Evolutionary conservation across 2,329 filamentous ascomycete species (phyloP).

Genomic region (Septoria linicola): DNA sequence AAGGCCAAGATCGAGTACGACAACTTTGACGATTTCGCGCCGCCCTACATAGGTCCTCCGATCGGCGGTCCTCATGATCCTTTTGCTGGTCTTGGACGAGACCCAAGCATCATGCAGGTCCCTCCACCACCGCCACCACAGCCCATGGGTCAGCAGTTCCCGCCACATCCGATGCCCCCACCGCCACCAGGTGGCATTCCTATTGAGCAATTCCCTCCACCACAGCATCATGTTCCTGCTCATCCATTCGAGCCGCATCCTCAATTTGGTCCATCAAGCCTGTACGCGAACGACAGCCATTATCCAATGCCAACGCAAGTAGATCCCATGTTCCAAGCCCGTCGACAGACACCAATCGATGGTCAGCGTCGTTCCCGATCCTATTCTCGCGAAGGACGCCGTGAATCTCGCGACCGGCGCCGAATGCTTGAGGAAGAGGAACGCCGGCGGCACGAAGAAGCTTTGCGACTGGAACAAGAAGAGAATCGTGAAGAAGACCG

Average conservation of each 20-base stretch:
- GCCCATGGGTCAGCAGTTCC: constrained; percentile 4
- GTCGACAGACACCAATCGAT: constrained; percentile 2
- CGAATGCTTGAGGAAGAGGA: constrained; percentile 6
- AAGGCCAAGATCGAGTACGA: constrained; percentile 6
- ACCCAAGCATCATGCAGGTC: constrained; percentile 4
- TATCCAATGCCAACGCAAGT: not conserved
- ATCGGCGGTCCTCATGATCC: not conserved
- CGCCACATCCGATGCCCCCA: not conserved
- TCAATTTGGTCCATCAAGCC: constrained; percentile 10
- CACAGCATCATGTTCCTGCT: not conserved
- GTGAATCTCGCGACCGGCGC: not conserved
- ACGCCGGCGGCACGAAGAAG: constrained; percentile 6
- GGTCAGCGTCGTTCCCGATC: constrained; percentile 6
- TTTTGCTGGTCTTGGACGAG: not conserved
- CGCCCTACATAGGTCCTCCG: not conserved
- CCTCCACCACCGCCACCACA: constrained; percentile 4
- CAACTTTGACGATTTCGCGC: constrained; percentile 9
- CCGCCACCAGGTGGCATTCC: constrained; percentile 1
- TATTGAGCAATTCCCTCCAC: constrained; percentile 1
- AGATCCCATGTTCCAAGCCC: constrained; percentile 1
- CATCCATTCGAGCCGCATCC: constrained; percentile 13
- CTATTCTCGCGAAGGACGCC: constrained; percentile 4
- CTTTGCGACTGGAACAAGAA: constrained; percentile 1
- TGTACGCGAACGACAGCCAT: constrained; percentile 6
- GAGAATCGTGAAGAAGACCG: constrained; percentile 4